phyloP scores from a whole-genome alignment of 108 stramenopile genomes.

The Cyclostephanos tholiformis region DNA sequence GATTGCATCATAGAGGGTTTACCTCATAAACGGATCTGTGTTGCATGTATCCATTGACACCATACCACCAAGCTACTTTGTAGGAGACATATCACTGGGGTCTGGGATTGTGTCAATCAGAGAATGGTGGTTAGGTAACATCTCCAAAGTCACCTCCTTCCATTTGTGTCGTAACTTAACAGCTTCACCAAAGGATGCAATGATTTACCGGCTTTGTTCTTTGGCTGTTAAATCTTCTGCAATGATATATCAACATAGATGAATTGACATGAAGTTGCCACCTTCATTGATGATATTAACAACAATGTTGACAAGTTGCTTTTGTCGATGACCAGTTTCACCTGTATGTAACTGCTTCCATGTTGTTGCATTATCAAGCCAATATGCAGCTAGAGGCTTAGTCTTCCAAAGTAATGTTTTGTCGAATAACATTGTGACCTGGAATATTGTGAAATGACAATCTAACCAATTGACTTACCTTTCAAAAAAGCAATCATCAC shows the following conservation, averaged over 20 bases:
- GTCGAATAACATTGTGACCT: background rate
- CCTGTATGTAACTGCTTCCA: slow-evolving; percentile 15
- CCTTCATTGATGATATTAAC: background rate
- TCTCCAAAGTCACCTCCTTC: background rate
- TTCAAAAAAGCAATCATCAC: background rate
- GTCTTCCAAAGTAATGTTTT: background rate
- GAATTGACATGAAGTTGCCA: slow-evolving; percentile 8
- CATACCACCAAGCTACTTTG: background rate
- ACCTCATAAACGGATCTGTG: too few species aligned
- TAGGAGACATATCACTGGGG: background rate
- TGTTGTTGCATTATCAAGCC: slow-evolving; percentile 8
- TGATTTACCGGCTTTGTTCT: slow-evolving; percentile 2
- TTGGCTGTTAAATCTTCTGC: slow-evolving; percentile 12
- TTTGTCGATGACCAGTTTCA: slow-evolving; percentile 3
- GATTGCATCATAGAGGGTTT: too few species aligned
- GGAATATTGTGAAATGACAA: background rate
- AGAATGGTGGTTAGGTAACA: background rate
- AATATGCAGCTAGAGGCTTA: slow-evolving; percentile 8
- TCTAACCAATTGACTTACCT: background rate
- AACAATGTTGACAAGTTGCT: background rate
- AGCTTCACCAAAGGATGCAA: background rate
- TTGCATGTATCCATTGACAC: background rate
- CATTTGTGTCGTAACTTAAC: slow-evolving; percentile 1
- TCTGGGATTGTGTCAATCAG: background rate
- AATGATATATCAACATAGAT: background rate